Evolutionary conservation across 2,329 filamentous ascomycete genomes (phyloP), one percentile per base, ranked within the genome.

Genomic region (Botrytis galanthina): DNA sequence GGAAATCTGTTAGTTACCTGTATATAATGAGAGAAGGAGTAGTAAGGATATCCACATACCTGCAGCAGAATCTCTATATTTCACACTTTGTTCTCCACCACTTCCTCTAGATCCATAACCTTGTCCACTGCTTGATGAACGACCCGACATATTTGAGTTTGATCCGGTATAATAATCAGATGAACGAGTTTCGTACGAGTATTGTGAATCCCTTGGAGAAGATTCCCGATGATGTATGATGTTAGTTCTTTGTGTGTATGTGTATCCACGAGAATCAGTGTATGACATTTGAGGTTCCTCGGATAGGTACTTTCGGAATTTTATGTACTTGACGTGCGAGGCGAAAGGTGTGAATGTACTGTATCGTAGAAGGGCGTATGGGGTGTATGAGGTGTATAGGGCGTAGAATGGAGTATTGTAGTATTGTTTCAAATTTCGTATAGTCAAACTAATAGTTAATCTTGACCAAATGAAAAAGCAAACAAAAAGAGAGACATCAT

Each of bases 241-340:
- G 9, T 20, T 44, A 60, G 42, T n/a, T 51, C 44, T 26, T 61
- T 68, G 37, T 37, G 71, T 46, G 39, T 37, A 32, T 67, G 61
- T 67, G 46, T 59, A 37, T 72, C 71, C 62, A 48, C 51, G 63
- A 68, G 71, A 60, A 69, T 39, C 71, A 22, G 63, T 32, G 35
- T 59, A 72, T 20, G 71, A 51, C 62, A 69, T 69, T 60, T 59
- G 26, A 16, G 4, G 44, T 72, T 48, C 16, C 63, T 32, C 35
- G n/a, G 51, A 44, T 5, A 37, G 39, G 62, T 57, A 60, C 64
- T 68, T 54, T 68, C 64, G 66, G 66, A 66, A 44, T 32, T 68
- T 60, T n/a, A 51, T 46, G 14, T 46, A 20, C 29, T 35, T 69
- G 18, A 61, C 39, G n/a, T 48, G 39, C 46, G 39, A 72, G 48